These are phyloP conservation scores for Mortierella sp. DNA, from an alignment of 371 early-diverging fungal genomes.

Conservation along the genomic window DNA sequence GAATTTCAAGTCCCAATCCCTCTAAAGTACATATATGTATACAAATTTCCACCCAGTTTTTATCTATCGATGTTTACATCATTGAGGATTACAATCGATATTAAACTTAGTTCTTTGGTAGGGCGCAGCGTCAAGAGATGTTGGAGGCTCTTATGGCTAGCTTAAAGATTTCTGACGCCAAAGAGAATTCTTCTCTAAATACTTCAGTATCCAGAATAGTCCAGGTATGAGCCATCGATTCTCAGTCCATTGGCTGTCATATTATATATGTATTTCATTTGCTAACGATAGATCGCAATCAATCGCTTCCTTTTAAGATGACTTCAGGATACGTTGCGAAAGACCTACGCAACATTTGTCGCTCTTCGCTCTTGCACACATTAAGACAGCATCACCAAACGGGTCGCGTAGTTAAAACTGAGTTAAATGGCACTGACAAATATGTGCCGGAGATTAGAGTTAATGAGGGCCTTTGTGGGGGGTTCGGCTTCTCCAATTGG, in stretches of 20 bases:
- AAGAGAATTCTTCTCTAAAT: neutral
- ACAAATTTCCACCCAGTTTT: neutral
- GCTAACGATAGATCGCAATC: neutral
- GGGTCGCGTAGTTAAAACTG: no score
- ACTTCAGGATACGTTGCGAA: conserved; percentile 75
- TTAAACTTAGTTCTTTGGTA: conserved; percentile 7
- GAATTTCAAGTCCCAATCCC: conserved; percentile 42
- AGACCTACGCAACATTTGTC: conserved; percentile 64
- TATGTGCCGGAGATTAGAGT: neutral
- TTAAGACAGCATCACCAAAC: neutral
- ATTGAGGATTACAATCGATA: neutral
- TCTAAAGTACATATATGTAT: conserved; percentile 22
- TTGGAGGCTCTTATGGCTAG: conserved; percentile 2
- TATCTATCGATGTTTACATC: neutral
- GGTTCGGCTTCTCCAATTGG: conserved; percentile 30
- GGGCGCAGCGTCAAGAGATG: conserved; percentile 50
- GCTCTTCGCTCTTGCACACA: conserved; percentile 63
- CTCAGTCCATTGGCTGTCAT: neutral
- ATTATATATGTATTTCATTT: neutral
- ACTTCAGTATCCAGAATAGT: conserved; percentile 8
- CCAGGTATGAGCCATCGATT: conserved; percentile 18
- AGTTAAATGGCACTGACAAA: neutral
- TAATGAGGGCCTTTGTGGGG: neutral
- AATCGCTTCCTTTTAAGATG: conserved; percentile 38
- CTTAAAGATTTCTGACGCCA: neutral